Conservation (phyloP, 805 yeast species). For the Millerago galiae region DNA sequence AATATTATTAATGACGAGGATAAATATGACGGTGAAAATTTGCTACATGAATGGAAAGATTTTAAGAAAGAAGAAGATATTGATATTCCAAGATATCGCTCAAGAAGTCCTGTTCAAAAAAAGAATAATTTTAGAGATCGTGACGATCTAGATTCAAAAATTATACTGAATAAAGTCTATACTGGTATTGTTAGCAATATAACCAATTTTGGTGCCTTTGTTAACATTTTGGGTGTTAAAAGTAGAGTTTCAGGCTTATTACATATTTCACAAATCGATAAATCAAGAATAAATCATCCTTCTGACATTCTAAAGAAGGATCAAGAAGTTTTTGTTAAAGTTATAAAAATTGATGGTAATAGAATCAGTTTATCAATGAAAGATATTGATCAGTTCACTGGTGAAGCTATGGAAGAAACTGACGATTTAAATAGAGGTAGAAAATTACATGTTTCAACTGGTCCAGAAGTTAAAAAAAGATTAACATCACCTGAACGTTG, state of each 20-base stretch:
- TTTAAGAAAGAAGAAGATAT: constrained; percentile 15
- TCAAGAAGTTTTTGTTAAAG: constrained; percentile 62
- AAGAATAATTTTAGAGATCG: constrained; percentile 10
- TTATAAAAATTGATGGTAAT: constrained; percentile 41
- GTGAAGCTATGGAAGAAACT: constrained; percentile 28
- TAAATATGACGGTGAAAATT: constrained; percentile 9
- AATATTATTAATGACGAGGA: constrained; percentile 16
- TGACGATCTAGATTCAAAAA: constrained; percentile 22
- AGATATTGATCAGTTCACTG: constrained; percentile 65
- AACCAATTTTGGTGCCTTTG: constrained; percentile 74
- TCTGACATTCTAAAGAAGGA: constrained; percentile 47
- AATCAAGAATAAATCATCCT: constrained; percentile 48
- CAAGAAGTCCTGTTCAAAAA: constrained; percentile 7
- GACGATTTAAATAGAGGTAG: constrained; percentile 10
- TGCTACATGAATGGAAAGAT: constrained; percentile 16
- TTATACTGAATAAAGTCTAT: constrained; percentile 43
- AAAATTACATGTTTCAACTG: constrained; percentile 11
- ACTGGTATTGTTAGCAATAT: constrained; percentile 55
- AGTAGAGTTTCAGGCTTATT: constrained; percentile 52
- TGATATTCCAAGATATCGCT: constrained; percentile 10
- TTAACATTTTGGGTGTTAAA: constrained; percentile 39
- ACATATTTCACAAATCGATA: constrained; percentile 65
- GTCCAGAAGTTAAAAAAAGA: constrained; percentile 30
- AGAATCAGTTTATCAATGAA: constrained; percentile 60
- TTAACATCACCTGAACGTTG: constrained; percentile 84